phyloP scores from a whole-genome alignment of 129 eudicot genomes.

The Escallonia herrerae region DNA sequence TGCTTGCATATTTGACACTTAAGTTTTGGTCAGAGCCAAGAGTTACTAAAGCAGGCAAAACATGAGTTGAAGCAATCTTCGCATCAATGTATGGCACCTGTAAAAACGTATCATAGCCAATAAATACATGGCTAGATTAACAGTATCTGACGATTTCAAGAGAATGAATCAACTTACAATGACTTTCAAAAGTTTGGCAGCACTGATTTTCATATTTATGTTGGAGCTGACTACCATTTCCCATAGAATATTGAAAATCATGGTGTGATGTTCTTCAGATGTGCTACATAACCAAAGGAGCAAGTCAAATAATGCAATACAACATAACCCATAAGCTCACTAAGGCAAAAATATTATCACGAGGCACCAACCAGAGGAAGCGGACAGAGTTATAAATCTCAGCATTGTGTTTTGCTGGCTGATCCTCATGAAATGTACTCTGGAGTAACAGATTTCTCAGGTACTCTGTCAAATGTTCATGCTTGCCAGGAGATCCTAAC shows the following conservation, averaged over 20 bases:
- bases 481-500: conserved; percentile 71
- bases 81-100: conserved; percentile 93
- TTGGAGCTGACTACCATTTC: conserved; percentile 94
- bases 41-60: conserved; percentile 89
- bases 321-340: conserved; percentile 5
- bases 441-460: conserved; percentile 59
- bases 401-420: conserved; percentile 34
- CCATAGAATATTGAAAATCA: conserved; percentile 84
- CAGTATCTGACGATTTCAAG: conserved; percentile 1
- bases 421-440: conserved; percentile 44
- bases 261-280: conserved; percentile 74
- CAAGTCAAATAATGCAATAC: conserved; percentile 13
- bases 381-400: conserved; percentile 83
- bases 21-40: conserved; percentile 93
- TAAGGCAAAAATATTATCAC: neutral
- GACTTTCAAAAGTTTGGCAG: conserved; percentile 77
- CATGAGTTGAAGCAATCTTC: conserved; percentile 75
- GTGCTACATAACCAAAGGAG: conserved; percentile 40
- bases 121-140: neutral
- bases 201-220: conserved; percentile 61
- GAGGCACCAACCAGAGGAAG: conserved; percentile 68
- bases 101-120: neutral
- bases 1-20: conserved; percentile 87
- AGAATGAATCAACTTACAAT: conserved; percentile 44
- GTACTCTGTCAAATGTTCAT: conserved; percentile 59